phyloP scores from a whole-genome alignment of 352 stramenopile genomes.

The Pythium diclinum region DNA sequence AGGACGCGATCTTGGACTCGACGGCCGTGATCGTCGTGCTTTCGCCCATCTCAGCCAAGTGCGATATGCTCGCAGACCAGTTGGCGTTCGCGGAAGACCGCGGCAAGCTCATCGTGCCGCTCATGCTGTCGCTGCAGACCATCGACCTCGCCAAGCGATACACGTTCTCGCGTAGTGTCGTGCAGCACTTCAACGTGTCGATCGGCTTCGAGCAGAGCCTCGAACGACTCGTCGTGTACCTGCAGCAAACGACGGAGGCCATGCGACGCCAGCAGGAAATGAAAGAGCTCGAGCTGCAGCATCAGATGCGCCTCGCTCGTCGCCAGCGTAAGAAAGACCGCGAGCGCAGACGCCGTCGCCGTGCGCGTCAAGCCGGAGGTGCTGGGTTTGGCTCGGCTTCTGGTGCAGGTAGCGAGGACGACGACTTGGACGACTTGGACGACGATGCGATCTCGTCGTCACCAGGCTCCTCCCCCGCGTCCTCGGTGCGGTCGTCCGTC shows the following conservation, averaged over 20 bases:
- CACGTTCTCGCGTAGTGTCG: conserved; percentile 68
- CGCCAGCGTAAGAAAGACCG: conserved; percentile 19
- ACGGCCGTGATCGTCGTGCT: conserved; percentile 66
- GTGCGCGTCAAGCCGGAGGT: conserved; percentile 3
- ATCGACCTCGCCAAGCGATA: conserved; percentile 77
- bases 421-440: conserved; percentile 15
- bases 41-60: conserved; percentile 63
- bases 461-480: conserved; percentile 23
- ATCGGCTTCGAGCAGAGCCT: conserved; percentile 75
- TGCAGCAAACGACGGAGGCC: conserved; percentile 26
- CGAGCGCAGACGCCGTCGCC: conserved; percentile 10
- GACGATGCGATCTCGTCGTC: conserved; percentile 11
- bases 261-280: conserved; percentile 23
- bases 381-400: neutral
- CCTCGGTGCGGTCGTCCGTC: conserved; percentile 20
- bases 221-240: conserved; percentile 43
- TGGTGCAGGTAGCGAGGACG: conserved; percentile 10
- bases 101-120: conserved; percentile 65
- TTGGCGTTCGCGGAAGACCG: conserved; percentile 80
- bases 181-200: conserved; percentile 80
- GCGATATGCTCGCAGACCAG: conserved; percentile 69
- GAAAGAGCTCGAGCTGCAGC: conserved; percentile 24
- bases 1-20: conserved; percentile 70
- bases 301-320: conserved; percentile 15
- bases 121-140: conserved; percentile 70